Conservation (phyloP, 2,329 filamentous ascomycete species). For the Beauveria pseudobassiana region DNA sequence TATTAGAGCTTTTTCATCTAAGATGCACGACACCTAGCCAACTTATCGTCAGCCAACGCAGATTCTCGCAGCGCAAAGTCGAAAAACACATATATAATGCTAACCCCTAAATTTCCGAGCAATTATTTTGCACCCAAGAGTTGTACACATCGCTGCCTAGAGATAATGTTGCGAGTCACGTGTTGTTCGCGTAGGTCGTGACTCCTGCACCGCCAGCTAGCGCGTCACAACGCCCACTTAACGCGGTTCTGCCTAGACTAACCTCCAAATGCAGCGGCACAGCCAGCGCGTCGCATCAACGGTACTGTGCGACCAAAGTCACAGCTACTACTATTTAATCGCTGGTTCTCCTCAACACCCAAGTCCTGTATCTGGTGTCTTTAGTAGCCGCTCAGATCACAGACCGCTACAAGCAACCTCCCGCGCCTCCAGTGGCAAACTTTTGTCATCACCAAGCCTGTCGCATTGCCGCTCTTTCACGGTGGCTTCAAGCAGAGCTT, state of each 20-base stretch:
- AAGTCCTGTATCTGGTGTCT: too few relatives aligned
- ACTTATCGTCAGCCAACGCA: too few relatives aligned
- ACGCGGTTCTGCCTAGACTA: constrained; percentile 13
- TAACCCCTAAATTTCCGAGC: too few relatives aligned
- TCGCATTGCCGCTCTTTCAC: not conserved
- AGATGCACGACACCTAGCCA: too few relatives aligned
- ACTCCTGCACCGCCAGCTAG: not conserved
- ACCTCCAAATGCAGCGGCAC: not conserved
- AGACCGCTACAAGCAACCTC: not conserved
- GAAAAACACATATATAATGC: too few relatives aligned
- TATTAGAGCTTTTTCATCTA: too few relatives aligned
- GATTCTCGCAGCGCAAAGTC: too few relatives aligned
- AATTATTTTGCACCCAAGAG: too few relatives aligned
- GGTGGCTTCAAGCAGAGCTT: constrained; percentile 4
- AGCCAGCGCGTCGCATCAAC: constrained; percentile 5
- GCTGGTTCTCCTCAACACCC: not conserved
- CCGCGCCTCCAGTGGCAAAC: not conserved
- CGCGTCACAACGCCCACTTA: constrained; percentile 12
- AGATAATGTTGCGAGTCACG: not conserved
- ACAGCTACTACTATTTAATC: not conserved
- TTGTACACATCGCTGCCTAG: too few relatives aligned
- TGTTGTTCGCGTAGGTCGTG: constrained; percentile 2
- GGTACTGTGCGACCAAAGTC: not conserved
- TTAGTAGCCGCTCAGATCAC: too few relatives aligned
- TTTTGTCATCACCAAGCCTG: not conserved